Conservation (phyloP, 1,139 yeast species). For the Yamadazyma triangularis region DNA sequence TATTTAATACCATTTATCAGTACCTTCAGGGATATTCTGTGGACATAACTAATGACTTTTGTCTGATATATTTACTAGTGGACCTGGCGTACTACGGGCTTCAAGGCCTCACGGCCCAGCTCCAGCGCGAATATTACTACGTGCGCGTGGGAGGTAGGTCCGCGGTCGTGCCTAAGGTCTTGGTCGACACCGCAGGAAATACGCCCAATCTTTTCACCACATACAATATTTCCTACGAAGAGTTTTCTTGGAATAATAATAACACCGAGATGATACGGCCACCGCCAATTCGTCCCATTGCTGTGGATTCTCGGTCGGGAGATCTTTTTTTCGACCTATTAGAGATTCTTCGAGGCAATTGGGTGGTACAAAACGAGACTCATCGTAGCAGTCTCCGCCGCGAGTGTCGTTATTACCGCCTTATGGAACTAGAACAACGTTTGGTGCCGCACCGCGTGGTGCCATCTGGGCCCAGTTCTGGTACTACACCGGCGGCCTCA, state of each 20-base stretch:
- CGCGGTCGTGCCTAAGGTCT: conserved; percentile 54
- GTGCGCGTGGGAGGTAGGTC: conserved; percentile 58
- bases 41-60: conserved; percentile 51
- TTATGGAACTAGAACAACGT: conserved; percentile 69
- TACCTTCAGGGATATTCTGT: conserved; percentile 81
- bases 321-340: conserved; percentile 57
- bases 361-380: conserved; percentile 43
- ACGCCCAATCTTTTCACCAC: conserved; percentile 73
- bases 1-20: conserved; percentile 60
- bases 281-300: conserved; percentile 65
- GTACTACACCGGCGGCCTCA: no score
- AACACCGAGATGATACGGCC: conserved; percentile 76
- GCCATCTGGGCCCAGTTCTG: no score
- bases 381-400: conserved; percentile 54
- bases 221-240: no score
- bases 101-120: conserved; percentile 46
- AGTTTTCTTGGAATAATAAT: conserved; percentile 39
- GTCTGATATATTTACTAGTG: conserved; percentile 58
- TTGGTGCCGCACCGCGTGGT: no score
- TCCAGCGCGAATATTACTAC: conserved; percentile 55
- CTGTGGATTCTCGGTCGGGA: conserved; percentile 51
- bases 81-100: conserved; percentile 75
- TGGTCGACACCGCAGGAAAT: conserved; percentile 60
- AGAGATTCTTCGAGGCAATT: conserved; percentile 52
- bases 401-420: conserved; percentile 77